Conservation (phyloP, 73 alveolate genomes). For the Symbiodinium natans region DNA sequence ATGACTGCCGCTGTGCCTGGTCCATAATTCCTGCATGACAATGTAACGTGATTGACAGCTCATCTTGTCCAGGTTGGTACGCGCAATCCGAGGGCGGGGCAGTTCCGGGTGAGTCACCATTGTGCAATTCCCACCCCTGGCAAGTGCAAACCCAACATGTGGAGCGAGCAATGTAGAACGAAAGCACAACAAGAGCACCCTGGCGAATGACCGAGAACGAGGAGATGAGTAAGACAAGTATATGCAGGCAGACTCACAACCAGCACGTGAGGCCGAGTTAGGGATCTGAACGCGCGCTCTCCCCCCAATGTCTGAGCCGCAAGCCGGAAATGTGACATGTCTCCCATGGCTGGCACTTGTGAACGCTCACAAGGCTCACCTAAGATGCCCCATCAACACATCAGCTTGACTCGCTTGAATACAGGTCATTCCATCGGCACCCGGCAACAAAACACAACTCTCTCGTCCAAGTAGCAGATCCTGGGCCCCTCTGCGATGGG, state of each 20-base stretch:
- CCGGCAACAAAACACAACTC: neutral
- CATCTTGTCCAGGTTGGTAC: too few relatives aligned
- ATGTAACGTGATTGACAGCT: too few relatives aligned
- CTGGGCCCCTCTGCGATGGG: too few relatives aligned
- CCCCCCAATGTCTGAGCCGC: neutral
- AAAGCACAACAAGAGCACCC: neutral
- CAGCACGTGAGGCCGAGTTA: too few relatives aligned
- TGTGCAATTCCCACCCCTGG: constrained; percentile 73
- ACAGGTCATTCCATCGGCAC: too few relatives aligned
- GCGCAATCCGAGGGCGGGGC: neutral
- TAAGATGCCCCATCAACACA: neutral
- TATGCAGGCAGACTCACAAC: too few relatives aligned
- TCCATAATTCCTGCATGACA: constrained; percentile 10
- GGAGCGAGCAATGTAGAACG: neutral
- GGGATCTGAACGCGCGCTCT: neutral
- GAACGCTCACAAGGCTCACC: neutral
- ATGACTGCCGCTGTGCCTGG: neutral
- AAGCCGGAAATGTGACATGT: neutral
- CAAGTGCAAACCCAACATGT: neutral
- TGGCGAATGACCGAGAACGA: too few relatives aligned
- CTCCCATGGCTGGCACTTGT: neutral
- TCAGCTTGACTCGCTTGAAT: too few relatives aligned
- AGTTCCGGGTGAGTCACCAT: constrained; percentile 74
- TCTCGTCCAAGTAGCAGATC: neutral
- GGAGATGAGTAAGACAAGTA: too few relatives aligned